Percentiles rank a stretch among this genome's conserved stretches.
Evolutionary conservation across 345 rosid species (phyloP).

Genomic region (Salix dunnii): DNA sequence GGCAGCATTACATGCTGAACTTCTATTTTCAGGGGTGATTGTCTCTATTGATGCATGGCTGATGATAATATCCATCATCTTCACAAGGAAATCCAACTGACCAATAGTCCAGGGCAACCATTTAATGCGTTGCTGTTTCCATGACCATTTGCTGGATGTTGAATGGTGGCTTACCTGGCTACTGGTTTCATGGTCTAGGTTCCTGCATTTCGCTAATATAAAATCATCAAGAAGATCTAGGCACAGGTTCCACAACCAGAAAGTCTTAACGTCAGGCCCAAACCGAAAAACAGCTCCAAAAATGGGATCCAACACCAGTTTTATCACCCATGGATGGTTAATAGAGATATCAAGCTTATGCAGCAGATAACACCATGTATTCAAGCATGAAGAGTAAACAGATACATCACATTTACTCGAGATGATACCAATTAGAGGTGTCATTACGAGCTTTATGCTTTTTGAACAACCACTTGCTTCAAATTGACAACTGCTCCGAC

Average conservation of each 20-base stretch:
- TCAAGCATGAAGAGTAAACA: conserved; percentile 45
- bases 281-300: conserved; percentile 39
- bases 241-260: conserved; percentile 46
- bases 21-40: conserved; percentile 24
- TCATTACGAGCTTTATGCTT: conserved; percentile 55
- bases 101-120: conserved; percentile 48
- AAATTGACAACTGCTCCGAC: conserved; percentile 18
- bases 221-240: conserved; percentile 43
- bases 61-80: conserved; percentile 25
- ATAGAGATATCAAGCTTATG: conserved; percentile 44
- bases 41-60: conserved; percentile 19
- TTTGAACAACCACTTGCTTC: conserved; percentile 29
- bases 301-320: conserved; percentile 44
- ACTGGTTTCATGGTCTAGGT: conserved; percentile 14
- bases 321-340: conserved; percentile 32
- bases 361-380: conserved; percentile 53
- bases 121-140: conserved; percentile 39
- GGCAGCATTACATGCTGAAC: conserved; percentile 36
- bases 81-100: conserved; percentile 37
- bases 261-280: conserved; percentile 28
- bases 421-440: conserved; percentile 44
- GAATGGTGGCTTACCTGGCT: conserved; percentile 17
- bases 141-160: conserved; percentile 17
- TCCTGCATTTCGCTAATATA: conserved; percentile 30
- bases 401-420: conserved; percentile 39